These are phyloP conservation scores for Corymbia maculata DNA, from an alignment of 345 rosid genomes.

Conservation along the genomic window DNA sequence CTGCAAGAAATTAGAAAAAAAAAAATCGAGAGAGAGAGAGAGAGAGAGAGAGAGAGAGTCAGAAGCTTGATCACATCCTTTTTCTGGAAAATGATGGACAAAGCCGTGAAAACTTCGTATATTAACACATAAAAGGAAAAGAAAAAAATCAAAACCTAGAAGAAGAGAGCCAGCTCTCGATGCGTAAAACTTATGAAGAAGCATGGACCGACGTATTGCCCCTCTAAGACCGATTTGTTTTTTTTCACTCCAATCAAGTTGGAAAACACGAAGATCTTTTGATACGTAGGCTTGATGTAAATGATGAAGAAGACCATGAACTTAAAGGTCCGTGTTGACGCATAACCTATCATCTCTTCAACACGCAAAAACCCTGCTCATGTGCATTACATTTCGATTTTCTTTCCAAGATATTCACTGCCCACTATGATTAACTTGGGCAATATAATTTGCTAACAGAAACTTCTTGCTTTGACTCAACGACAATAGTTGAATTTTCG, in stretches of 20 bases:
- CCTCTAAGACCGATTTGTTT: no score
- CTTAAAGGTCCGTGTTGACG: neutral
- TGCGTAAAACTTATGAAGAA: no score
- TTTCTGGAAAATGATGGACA: neutral
- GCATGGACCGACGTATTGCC: no score
- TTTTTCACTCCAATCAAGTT: no score
- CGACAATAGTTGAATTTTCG: no score
- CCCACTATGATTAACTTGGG: neutral
- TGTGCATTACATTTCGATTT: neutral
- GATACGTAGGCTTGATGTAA: neutral
- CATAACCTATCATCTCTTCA: neutral
- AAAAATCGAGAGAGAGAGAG: no score
- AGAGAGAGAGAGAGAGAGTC: no score
- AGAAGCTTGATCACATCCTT: neutral
- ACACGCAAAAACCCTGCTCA: neutral
- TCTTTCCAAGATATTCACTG: neutral
- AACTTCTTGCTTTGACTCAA: no score
- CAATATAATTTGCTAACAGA: neutral
- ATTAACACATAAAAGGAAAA: neutral
- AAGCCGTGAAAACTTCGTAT: neutral
- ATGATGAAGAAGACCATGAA: neutral
- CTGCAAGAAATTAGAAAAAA: no score
- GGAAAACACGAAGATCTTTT: no score
- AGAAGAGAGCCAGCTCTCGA: neutral
- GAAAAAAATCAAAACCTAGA: no score